Evolutionary conservation across 345 rosid species (phyloP).

Genomic region (Arabidopsis suecica): DNA sequence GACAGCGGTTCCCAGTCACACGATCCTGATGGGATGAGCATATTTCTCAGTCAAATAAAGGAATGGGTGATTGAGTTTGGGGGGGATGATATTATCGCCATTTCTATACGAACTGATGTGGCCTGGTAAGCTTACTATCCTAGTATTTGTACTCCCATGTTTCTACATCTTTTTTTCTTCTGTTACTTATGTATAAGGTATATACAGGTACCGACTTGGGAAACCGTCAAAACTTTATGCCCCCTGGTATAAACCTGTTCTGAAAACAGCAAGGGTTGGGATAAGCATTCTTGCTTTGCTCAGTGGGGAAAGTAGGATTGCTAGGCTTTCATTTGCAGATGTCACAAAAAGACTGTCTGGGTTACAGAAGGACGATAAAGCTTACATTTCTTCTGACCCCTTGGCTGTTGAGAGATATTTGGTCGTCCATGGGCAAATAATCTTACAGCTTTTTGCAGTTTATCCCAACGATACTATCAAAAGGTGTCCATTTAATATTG

Average conservation of each 20-base stretch:
- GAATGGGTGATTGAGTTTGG: conserved; percentile 93
- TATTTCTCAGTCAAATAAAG: conserved; percentile 72
- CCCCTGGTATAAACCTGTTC: conserved; percentile 73
- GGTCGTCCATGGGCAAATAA: conserved; percentile 84
- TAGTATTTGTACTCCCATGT: background rate
- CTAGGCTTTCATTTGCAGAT: conserved; percentile 68
- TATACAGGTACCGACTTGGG: conserved; percentile 86
- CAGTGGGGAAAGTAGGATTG: conserved; percentile 58
- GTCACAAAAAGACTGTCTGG: conserved; percentile 59
- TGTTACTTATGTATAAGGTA: conserved; percentile 6
- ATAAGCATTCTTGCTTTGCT: conserved; percentile 67
- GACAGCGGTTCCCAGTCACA: conserved; percentile 44
- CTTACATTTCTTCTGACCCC: conserved; percentile 67
- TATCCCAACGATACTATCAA: conserved; percentile 55
- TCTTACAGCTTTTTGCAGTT: conserved; percentile 71
- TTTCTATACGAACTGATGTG: conserved; percentile 75
- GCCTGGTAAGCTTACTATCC: conserved; percentile 65
- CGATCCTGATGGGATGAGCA: conserved; percentile 53
- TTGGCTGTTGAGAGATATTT: conserved; percentile 69
- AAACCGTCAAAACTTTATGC: conserved; percentile 82
- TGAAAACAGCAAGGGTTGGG: conserved; percentile 74
- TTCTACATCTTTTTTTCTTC: conserved; percentile 5
- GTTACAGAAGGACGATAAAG: conserved; percentile 53
- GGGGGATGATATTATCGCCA: conserved; percentile 49
- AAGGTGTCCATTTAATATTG: conserved; percentile 64